Conservation (phyloP, 2,329 filamentous ascomycete genomes). For the Onygenales sp. region DNA sequence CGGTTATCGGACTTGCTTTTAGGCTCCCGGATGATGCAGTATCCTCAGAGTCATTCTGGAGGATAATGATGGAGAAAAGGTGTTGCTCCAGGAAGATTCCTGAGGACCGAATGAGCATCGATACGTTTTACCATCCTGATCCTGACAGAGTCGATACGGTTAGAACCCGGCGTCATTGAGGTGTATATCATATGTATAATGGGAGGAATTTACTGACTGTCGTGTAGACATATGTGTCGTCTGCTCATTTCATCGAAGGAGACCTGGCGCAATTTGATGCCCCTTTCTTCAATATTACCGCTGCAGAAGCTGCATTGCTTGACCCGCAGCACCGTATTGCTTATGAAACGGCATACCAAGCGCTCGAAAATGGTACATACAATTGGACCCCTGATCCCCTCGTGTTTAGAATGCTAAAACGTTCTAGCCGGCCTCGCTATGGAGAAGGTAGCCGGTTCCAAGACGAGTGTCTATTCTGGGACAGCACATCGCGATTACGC, state of each 20-base stretch:
- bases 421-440: constrained; percentile 9
- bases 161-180: not conserved
- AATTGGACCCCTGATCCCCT: not conserved
- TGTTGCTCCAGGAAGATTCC: constrained; percentile 16
- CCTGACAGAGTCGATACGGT: constrained; percentile 9
- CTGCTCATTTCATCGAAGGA: constrained; percentile 9
- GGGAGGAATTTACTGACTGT: not conserved
- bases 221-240: not conserved
- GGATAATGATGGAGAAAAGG: constrained; percentile 13
- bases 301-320: constrained; percentile 11
- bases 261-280: constrained; percentile 11
- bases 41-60: constrained; percentile 14
- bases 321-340: constrained; percentile 16
- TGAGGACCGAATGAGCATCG: constrained; percentile 16
- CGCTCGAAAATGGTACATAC: constrained; percentile 11
- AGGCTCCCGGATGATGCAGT: constrained; percentile 15
- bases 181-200: not conserved
- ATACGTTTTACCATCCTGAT: constrained; percentile 16
- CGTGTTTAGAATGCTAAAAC: not conserved
- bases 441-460: constrained; percentile 7
- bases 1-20: constrained; percentile 15
- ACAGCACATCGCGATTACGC: constrained; percentile 10
- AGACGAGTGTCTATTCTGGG: constrained; percentile 11
- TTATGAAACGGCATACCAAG: constrained; percentile 11
- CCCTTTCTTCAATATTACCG: constrained; percentile 10